These are phyloP conservation scores for Aspergillus pseudotamarii DNA, from an alignment of 2,329 filamentous ascomycete species.

Conservation along the genomic window DNA sequence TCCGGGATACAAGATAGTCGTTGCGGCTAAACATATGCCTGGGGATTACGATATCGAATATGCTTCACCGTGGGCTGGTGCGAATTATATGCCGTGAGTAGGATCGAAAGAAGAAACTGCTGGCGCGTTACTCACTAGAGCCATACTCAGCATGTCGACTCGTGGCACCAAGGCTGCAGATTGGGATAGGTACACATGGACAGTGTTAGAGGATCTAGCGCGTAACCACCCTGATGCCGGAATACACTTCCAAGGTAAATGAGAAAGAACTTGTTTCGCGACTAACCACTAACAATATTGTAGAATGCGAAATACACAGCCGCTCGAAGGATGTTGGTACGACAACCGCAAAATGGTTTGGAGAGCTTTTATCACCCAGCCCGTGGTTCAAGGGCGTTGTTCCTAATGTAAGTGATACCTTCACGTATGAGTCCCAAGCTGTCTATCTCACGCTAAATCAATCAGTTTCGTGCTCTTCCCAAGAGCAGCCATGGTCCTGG, in stretches of 20 bases:
- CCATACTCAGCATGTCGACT: not conserved
- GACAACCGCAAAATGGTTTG: slow-evolving; percentile 60
- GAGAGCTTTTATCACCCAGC: slow-evolving; percentile 64
- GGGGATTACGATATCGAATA: slow-evolving; percentile 90
- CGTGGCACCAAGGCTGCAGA: slow-evolving; percentile 19
- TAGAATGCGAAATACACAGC: slow-evolving; percentile 51
- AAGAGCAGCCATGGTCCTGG: slow-evolving; percentile 60
- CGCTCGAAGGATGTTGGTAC: slow-evolving; percentile 64
- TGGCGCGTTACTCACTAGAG: not conserved
- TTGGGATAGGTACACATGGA: slow-evolving; percentile 58
- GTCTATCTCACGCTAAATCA: not conserved
- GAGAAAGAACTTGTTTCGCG: too few species aligned
- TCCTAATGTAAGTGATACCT: slow-evolving; percentile 56
- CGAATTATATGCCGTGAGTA: slow-evolving; percentile 73
- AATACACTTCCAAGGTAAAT: slow-evolving; percentile 70
- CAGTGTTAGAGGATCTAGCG: slow-evolving; percentile 59
- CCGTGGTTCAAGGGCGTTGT: slow-evolving; percentile 73
- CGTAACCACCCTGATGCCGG: slow-evolving; percentile 71
- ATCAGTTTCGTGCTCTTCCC: slow-evolving; percentile 62
- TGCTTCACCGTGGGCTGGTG: slow-evolving; percentile 83
- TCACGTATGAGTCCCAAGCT: not conserved
- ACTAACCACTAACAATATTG: slow-evolving; percentile 13
- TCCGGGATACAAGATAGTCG: slow-evolving; percentile 59
- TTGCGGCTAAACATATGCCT: slow-evolving; percentile 84
- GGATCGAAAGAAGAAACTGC: not conserved